Base-by-base conservation (phyloP, 2,329 filamentous ascomycete genomes). In the Alternaria gansuensis region DNA sequence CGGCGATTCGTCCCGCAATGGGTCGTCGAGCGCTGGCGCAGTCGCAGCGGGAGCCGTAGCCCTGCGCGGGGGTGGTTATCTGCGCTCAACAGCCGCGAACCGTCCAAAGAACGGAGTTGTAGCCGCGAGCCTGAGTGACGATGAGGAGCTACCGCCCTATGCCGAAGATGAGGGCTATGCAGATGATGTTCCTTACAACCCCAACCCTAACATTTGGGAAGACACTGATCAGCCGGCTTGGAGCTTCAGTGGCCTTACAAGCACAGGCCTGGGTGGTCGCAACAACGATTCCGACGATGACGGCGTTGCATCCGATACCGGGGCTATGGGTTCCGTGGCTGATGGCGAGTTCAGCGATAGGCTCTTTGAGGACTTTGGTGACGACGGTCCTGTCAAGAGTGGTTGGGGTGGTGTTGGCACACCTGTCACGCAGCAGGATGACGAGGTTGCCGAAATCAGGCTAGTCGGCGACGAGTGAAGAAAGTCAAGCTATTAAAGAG, bases 21-120 rank as follows among this genome's bases (percentile, higher is more conserved):
- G 91, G 86, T 94, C 88, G 89, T 91, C 91, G 91, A 92, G 90
- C 90, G 90, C 86, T 86, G 91, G 85, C 85, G 88, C 83, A 91
- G 88, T 83, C 85, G 90, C 79, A 92, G 90, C 83, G 88, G 87
- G 73, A 80, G 79, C 67, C 60, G 73, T 55, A 78, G 73, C 55
- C 76, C 75, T 71, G 74, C 72, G 53, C 69, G 74, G 67, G 69
- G 71, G 63, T 75, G 76, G 74, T 71, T 76, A 64, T 67, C 65
- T 37, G 65, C 68, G 60, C 63, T 71, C 67, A 64, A 68, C 56
- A 75, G 72, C 61, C 58, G 73, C 51, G 73, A 77, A 54, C 63
- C 70, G 41, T 73, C 69, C 52, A 65, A 71, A 58, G 72, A 76
- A 63, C 63, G 74, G 62, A 77, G 74, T 54, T 69, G 73, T 31